These are phyloP conservation scores for Ophiocordyceps camponoti-floridani DNA, from an alignment of 2,329 filamentous ascomycete genomes.

Conservation along the genomic window DNA sequence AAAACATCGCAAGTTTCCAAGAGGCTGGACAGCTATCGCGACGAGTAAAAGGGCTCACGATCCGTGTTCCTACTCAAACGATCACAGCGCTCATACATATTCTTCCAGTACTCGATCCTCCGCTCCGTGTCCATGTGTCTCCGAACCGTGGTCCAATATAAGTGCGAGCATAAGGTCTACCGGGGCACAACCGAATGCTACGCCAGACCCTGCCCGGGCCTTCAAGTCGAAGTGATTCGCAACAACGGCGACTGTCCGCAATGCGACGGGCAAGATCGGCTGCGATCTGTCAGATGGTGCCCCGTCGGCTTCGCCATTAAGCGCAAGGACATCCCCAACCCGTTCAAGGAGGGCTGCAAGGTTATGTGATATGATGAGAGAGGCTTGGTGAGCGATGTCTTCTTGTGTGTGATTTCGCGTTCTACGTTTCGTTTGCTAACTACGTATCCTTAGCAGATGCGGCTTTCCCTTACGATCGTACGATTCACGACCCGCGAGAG, in stretches of 20 bases:
- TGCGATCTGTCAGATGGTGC: slow-evolving; percentile 18
- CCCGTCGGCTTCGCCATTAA: slow-evolving; percentile 12
- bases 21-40: no score
- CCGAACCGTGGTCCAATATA: slow-evolving; percentile 14
- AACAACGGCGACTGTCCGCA: slow-evolving; percentile 15
- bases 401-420: no score
- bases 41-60: no score
- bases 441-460: no score
- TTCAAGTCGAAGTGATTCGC: slow-evolving; percentile 12
- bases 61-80: no score
- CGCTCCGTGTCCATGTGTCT: slow-evolving; percentile 12
- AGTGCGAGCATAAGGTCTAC: slow-evolving; percentile 16
- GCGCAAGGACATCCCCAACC: not conserved
- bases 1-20: no score
- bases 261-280: slow-evolving; percentile 13
- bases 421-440: no score
- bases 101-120: not conserved
- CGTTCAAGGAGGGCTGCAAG: slow-evolving; percentile 3
- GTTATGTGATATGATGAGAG: slow-evolving; percentile 7
- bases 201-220: slow-evolving; percentile 11
- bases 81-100: not conserved
- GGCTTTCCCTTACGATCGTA: no score
- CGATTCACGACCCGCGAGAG: not conserved
- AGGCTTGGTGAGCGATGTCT: not conserved
- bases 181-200: slow-evolving; percentile 19